These are phyloP conservation scores for Backusella australiensis DNA, from an alignment of 192 early-diverging fungal species.

Conservation along the genomic window DNA sequence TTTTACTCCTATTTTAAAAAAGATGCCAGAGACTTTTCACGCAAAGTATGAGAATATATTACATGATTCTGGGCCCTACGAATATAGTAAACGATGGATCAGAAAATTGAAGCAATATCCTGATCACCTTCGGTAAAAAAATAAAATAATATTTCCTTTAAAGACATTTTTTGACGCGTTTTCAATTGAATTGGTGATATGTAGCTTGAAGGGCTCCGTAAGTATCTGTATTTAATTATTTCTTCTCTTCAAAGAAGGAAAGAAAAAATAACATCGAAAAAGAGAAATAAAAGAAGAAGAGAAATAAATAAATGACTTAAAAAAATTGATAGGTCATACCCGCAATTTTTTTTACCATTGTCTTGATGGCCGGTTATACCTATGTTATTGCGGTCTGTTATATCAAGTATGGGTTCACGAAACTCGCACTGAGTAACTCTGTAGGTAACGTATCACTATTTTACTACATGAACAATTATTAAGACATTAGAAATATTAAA, in stretches of 20 bases:
- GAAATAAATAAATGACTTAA: not conserved
- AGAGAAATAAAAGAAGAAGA: not conserved
- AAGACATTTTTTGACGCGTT: not conserved
- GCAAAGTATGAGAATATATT: not conserved
- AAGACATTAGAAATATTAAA: not conserved
- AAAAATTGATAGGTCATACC: constrained; percentile 17
- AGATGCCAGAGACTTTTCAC: not conserved
- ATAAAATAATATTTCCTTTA: not conserved
- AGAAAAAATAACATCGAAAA: not conserved
- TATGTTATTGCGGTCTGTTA: constrained; percentile 17
- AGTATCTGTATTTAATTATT: not conserved
- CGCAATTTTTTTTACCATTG: constrained; percentile 9
- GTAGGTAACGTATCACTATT: constrained; percentile 18
- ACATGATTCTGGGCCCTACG: constrained; percentile 6
- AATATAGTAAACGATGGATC: constrained; percentile 9
- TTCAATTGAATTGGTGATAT: not conserved
- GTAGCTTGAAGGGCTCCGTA: constrained; percentile 15
- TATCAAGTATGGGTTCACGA: constrained; percentile 13
- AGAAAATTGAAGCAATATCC: constrained; percentile 11
- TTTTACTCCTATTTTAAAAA: not conserved
- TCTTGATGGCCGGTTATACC: constrained; percentile 12
- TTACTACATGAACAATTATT: not conserved
- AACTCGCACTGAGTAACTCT: constrained; percentile 23
- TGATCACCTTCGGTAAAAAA: constrained; percentile 29
- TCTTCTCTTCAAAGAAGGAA: not conserved